Conservation (phyloP, 257 asterid species). For the Verbascum thapsus region DNA sequence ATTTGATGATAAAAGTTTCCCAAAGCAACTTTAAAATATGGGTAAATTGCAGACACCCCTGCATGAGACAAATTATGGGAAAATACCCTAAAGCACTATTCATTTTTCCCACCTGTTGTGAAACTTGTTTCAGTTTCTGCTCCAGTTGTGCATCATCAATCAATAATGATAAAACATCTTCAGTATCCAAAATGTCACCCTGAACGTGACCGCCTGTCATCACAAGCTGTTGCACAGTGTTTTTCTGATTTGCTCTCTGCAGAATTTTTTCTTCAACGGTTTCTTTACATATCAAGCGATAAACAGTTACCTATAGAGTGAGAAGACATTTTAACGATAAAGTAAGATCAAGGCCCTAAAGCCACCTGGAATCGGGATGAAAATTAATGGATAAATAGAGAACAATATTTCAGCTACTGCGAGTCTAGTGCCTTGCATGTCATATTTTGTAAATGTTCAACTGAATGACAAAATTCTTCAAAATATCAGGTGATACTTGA, state of each 20-base stretch:
- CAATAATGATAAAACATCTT: conserved; percentile 84
- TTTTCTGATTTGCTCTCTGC: conserved; percentile 96
- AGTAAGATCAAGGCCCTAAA: background rate
- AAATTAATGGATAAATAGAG: background rate
- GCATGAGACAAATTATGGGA: too few relatives aligned
- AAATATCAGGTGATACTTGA: background rate
- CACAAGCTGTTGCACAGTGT: conserved; percentile 95
- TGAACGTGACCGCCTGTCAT: conserved; percentile 99
- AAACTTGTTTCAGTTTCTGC: conserved; percentile 87
- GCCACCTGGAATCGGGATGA: background rate
- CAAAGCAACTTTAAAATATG: too few relatives aligned
- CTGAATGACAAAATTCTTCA: background rate
- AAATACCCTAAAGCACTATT: background rate
- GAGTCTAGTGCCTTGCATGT: background rate
- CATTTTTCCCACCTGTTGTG: conserved; percentile 67
- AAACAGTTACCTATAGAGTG: conserved; percentile 72
- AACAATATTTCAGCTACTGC: background rate
- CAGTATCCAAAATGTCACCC: conserved; percentile 98
- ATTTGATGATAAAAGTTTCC: too few relatives aligned
- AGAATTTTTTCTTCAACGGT: conserved; percentile 93
- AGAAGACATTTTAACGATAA: conserved; percentile 16
- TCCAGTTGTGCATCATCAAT: conserved; percentile 93
- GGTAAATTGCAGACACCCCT: too few relatives aligned
- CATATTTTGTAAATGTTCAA: background rate
- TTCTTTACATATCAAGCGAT: conserved; percentile 90